These are phyloP conservation scores for Solanum acaule DNA, from an alignment of 257 asterid species.

Conservation along the genomic window DNA sequence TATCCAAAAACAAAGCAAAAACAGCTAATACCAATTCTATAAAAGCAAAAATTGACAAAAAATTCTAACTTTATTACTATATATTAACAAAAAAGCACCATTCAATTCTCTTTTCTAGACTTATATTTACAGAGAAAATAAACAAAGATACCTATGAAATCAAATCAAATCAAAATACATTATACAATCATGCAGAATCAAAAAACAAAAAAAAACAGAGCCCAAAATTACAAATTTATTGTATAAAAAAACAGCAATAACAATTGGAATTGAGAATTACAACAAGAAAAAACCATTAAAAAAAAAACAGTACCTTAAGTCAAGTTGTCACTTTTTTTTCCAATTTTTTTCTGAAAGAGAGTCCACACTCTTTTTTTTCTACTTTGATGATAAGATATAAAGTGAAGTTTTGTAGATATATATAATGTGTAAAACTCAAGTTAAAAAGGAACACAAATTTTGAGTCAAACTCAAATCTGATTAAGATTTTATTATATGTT, in stretches of 20 bases:
- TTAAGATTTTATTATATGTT: neutral
- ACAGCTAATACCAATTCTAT: neutral
- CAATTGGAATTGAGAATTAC: neutral
- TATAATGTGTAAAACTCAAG: neutral
- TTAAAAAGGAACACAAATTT: neutral
- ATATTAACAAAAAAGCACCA: neutral
- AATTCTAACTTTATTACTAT: neutral
- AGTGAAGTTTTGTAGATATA: neutral
- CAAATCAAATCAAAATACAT: neutral
- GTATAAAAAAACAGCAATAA: neutral
- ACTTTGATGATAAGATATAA: neutral
- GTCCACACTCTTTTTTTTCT: neutral
- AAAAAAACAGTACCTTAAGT: neutral
- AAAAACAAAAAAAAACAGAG: neutral
- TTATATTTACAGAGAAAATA: neutral
- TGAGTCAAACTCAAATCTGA: neutral
- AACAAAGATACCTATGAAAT: neutral
- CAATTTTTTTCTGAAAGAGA: neutral
- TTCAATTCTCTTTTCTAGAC: neutral
- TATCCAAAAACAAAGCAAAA: neutral
- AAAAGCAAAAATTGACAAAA: neutral
- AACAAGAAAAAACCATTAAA: neutral
- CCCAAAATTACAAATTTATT: neutral
- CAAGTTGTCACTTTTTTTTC: neutral
- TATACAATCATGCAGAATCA: neutral